Base-by-base conservation (phyloP, 345 rosid genomes). In the Dipteronia dyeriana region DNA sequence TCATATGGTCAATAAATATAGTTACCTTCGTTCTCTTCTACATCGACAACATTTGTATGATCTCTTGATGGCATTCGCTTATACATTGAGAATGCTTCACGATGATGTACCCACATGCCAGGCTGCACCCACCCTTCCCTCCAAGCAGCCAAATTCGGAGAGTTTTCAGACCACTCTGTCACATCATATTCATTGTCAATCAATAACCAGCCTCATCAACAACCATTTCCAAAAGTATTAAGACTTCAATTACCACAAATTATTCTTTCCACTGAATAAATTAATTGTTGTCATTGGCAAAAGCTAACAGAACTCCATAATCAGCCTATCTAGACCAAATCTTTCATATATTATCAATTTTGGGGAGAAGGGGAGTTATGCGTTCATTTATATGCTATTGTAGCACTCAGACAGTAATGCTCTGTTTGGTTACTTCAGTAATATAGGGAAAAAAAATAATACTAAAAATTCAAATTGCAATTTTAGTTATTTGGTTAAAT, bases 51-150 rank as follows among this genome's bases (percentile, higher is more conserved):
- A 19, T 82, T 69, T 5, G 87, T 14, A 84, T 82, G 75, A 65
- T 91, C 98, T 86, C 89, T 94, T 6, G 91, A 87, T 7, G 95
- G 62, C 79, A 85, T 65, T 83, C 99, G 87, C 79, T 94, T 94
- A 82, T 91, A 91, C 84, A 86, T 92, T 4, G 85, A 86, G 57
- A 74, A 86, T 29, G 84, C 66, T 51, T 86, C 92, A 26, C 90
- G 79, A 17, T 86, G 94, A 54, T 79, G 76, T 38, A 76, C 90
- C 92, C 91, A 86, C 98, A 91, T 94, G 83, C 90, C 84, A 89
- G 68, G 47, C 72, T 54, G 68, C 54, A 75, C 54, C 64, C 66
- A 38, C 70, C 49, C 51, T 9, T 19, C 54, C 66, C 63, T 74
- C 20, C 59, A 79, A 75, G 78, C 77, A 74, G 31, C 77, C 62